Percentiles rank a stretch among this genome's conserved stretches.
Evolutionary conservation across 106 monocot genomes (phyloP).

Genomic region (Dendrobium officinale): DNA sequence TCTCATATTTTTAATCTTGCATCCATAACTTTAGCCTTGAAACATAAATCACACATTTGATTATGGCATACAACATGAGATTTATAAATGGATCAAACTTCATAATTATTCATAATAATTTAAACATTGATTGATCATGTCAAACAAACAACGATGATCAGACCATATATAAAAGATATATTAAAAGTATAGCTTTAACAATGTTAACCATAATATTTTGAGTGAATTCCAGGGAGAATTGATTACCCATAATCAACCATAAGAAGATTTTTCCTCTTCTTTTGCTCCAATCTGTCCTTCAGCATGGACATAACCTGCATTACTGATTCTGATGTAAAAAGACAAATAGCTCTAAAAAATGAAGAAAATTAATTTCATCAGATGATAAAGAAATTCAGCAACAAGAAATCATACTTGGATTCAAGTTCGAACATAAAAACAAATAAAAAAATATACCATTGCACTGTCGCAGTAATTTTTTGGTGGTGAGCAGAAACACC

Average conservation of each 20-base stretch:
- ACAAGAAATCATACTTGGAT: background rate
- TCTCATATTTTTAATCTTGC: no score
- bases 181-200: background rate
- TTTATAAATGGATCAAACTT: background rate
- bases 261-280: slow-evolving; percentile 50
- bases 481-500: background rate
- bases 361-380: slow-evolving; percentile 1
- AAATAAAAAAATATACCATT: background rate
- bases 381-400: background rate
- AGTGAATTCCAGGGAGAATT: background rate
- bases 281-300: slow-evolving; percentile 69
- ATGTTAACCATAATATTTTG: background rate
- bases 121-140: background rate
- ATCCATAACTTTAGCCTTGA: no score
- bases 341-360: background rate
- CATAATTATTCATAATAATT: background rate
- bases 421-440: background rate
- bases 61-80: no score
- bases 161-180: background rate
- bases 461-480: background rate
- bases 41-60: no score
- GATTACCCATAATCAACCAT: slow-evolving; percentile 73
- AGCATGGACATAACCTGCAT: slow-evolving; percentile 71
- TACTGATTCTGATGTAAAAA: background rate
- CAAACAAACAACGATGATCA: no score